These are phyloP conservation scores for Taphrina pruni DNA, from an alignment of 1,139 yeast genomes.

Conservation along the genomic window DNA sequence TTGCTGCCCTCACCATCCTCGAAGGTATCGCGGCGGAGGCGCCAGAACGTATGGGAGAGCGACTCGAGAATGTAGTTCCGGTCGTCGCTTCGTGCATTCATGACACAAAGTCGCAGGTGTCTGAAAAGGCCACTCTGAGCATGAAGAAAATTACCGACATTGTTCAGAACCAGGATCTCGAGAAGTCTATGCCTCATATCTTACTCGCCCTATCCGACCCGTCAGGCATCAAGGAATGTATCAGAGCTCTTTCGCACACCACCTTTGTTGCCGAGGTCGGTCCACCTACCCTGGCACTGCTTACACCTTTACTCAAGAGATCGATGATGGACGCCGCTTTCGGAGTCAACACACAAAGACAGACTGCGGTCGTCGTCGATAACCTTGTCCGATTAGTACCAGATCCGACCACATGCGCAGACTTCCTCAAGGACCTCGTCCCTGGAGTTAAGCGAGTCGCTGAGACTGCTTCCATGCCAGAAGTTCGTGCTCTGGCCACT, in stretches of 20 bases:
- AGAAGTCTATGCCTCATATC: slow-evolving; percentile 82
- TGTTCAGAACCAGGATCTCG: slow-evolving; percentile 88
- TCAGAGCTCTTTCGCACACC: slow-evolving; percentile 86
- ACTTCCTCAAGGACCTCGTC: slow-evolving; percentile 78
- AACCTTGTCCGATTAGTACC: slow-evolving; percentile 94
- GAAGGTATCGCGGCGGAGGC: slow-evolving; percentile 78
- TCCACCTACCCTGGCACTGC: slow-evolving; percentile 86
- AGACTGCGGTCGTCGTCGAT: slow-evolving; percentile 94
- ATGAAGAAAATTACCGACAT: slow-evolving; percentile 76
- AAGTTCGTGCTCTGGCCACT: slow-evolving; percentile 89
- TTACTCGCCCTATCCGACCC: slow-evolving; percentile 91
- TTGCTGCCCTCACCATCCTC: slow-evolving; percentile 74
- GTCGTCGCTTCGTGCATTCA: slow-evolving; percentile 86
- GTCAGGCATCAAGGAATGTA: slow-evolving; percentile 82
- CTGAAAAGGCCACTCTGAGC: slow-evolving; percentile 78
- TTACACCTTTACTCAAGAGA: slow-evolving; percentile 91
- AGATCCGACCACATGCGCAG: slow-evolving; percentile 88
- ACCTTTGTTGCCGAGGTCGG: slow-evolving; percentile 99
- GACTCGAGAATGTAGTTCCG: slow-evolving; percentile 80
- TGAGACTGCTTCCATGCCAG: slow-evolving; percentile 91
- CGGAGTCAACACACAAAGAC: slow-evolving; percentile 79
- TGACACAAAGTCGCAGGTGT: slow-evolving; percentile 94
- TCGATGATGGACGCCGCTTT: slow-evolving; percentile 90
- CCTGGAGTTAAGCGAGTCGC: slow-evolving; percentile 86
- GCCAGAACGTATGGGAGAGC: slow-evolving; percentile 84